Evolutionary conservation across 805 yeast genomes (phyloP).

Genomic region (Suhomyces sp.): DNA sequence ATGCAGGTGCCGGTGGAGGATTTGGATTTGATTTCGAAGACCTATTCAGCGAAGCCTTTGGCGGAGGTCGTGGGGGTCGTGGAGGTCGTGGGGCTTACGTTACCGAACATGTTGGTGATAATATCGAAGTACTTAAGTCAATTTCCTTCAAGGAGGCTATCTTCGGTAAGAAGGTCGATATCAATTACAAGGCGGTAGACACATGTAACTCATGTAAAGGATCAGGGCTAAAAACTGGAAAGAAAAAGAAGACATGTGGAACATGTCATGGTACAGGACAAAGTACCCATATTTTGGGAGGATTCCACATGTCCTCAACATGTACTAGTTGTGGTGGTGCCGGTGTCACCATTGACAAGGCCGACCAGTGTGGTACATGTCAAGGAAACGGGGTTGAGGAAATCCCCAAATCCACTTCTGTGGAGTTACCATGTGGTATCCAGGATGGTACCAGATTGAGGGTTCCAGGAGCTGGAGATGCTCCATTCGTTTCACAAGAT

Average conservation of each 20-base stretch:
- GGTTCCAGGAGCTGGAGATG: constrained; percentile 86
- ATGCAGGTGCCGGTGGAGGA: constrained; percentile 44
- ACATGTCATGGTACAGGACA: constrained; percentile 94
- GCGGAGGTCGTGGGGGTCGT: constrained; percentile 39
- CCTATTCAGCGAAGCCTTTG: constrained; percentile 49
- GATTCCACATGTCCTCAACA: constrained; percentile 95
- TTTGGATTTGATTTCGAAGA: constrained; percentile 49
- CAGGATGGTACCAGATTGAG: constrained; percentile 83
- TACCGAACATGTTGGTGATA: constrained; percentile 85
- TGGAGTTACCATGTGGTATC: constrained; percentile 87
- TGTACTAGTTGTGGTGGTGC: constrained; percentile 86
- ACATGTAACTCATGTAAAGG: constrained; percentile 82
- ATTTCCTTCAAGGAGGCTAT: constrained; percentile 84
- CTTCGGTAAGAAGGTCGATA: constrained; percentile 66
- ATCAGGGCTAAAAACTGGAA: constrained; percentile 77
- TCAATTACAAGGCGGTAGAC: constrained; percentile 72
- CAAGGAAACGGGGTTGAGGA: constrained; percentile 87
- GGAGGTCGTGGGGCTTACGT: constrained; percentile 50
- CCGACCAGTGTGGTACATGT: constrained; percentile 75
- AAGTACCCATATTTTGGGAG: constrained; percentile 81
- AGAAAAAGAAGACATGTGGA: constrained; percentile 72
- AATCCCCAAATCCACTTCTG: constrained; percentile 64
- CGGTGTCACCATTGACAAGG: constrained; percentile 71
- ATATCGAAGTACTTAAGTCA: constrained; percentile 74
- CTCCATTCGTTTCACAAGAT: constrained; percentile 74